Percentiles rank a stretch among this genome's conserved stretches.
phyloP scores from a whole-genome alignment of 306 rosid genomes.

The Mimosa pudica region DNA sequence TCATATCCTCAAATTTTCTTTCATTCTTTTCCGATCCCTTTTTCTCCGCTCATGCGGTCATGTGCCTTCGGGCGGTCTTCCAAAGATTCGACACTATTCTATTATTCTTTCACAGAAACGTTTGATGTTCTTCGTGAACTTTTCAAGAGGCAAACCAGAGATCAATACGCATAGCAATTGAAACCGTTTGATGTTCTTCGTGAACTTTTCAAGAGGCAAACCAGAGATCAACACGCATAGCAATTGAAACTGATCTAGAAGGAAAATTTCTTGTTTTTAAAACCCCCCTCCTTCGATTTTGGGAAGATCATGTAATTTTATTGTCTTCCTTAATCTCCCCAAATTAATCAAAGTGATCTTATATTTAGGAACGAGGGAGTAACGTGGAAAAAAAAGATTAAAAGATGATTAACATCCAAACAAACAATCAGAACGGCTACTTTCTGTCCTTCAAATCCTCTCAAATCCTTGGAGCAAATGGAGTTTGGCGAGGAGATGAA shows the following conservation, averaged over 20 bases:
- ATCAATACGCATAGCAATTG: background rate
- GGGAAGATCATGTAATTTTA: too few relatives aligned
- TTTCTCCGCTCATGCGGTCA: background rate
- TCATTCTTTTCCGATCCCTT: background rate
- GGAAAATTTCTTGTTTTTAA: background rate
- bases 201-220: constrained; percentile 4
- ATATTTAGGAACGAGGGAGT: too few relatives aligned
- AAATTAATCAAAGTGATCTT: too few relatives aligned
- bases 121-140: background rate
- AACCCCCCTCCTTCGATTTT: too few relatives aligned
- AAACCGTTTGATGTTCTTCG: background rate
- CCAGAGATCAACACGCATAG: background rate
- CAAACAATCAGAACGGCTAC: too few relatives aligned
- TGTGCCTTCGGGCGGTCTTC: background rate
- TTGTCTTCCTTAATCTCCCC: too few relatives aligned
- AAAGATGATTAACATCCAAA: too few relatives aligned
- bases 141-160: constrained; percentile 4
- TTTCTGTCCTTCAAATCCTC: too few relatives aligned
- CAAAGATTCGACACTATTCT: background rate
- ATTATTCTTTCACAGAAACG: background rate
- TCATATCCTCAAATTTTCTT: constrained; percentile 13
- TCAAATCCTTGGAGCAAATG: too few relatives aligned
- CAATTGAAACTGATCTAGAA: background rate
- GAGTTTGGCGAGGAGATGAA: too few relatives aligned
- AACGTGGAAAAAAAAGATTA: too few relatives aligned